Base-by-base conservation (phyloP, 257 asterid genomes). In the Orobanche coerulescens region DNA sequence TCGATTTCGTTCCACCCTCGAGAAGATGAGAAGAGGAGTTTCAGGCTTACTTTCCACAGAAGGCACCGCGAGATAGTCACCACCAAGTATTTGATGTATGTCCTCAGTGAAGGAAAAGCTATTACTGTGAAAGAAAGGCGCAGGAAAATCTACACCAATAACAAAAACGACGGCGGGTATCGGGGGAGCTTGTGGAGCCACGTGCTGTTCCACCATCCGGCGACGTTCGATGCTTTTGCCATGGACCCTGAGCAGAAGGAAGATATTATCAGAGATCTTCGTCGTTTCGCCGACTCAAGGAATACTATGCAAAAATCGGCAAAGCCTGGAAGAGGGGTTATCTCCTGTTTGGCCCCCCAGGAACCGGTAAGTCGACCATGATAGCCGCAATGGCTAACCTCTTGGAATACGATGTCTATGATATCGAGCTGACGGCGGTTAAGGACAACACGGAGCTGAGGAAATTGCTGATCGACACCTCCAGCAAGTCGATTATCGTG, bases 301-400 rank as follows among this genome's bases (percentile, higher is more conserved):
- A 84, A 2, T 81, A 76, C 14, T 84, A 84, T n/a, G 65, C 70
- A 0, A 75, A 75, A 66, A 58, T 84, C 4, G 93, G 93, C 1
- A 84, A 84, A 63, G 78, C 88, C 0, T 84, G 92, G 92, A 84
- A 81, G 64, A 68, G 92, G 0, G 83, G 83, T 0, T 77, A 77
- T 28, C 78, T 76, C 12, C 78, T 79, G 11, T 58, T 67, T 19
- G 82, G 85, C 2, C 82, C 85, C 0, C 85, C 85, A 0, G 82
- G 82, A 0, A 79, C 82, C 0, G 85, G 85, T 0, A 80, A 80
- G 50, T 80, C 86, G 0, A 80, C 81, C 53, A 80, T 80, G 86
- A 74, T 80, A 0, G 86, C 82, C 0, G 86, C 86, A 64, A 80
- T 80, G 73, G 82, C 86, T 5, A 80, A 74, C 54, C 49, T 80